A percentile compares a stretch with the other conserved stretches of the same genome.
Conservation (phyloP, 805 yeast species). For the Kluyveromyces dobzhanskii region DNA sequence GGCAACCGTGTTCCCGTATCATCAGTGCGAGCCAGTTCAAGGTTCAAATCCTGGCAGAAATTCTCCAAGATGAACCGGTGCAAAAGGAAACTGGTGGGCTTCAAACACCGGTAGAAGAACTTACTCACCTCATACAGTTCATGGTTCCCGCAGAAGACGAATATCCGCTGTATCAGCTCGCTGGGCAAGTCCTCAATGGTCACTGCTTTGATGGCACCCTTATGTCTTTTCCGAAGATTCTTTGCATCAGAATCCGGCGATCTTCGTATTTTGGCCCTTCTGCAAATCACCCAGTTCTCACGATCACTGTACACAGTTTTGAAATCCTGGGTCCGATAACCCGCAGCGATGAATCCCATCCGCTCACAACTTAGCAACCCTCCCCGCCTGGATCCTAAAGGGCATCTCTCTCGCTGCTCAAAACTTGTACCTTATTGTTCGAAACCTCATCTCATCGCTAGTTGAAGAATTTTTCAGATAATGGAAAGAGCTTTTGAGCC, state of each 20-base stretch:
- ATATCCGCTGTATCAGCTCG: slow-evolving; percentile 16
- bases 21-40: background rate
- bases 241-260: no score
- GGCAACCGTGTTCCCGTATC: background rate
- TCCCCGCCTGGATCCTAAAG: no score
- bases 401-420: no score
- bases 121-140: slow-evolving; percentile 13
- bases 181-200: slow-evolving; percentile 10
- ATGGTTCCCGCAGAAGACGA: slow-evolving; percentile 9
- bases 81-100: slow-evolving; percentile 12
- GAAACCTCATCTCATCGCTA: no score
- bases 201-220: background rate
- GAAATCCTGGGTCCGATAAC: background rate
- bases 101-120: slow-evolving; percentile 12
- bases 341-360: slow-evolving; percentile 2
- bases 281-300: background rate
- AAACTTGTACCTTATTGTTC: no score
- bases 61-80: slow-evolving; percentile 6
- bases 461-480: no score
- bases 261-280: background rate
- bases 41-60: slow-evolving; percentile 4
- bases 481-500: no score
- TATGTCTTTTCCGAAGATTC: slow-evolving; percentile 5
- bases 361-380: no score
- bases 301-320: background rate